Conservation (phyloP, 2,329 filamentous ascomycete species). For the Alternaria brassicicola region DNA sequence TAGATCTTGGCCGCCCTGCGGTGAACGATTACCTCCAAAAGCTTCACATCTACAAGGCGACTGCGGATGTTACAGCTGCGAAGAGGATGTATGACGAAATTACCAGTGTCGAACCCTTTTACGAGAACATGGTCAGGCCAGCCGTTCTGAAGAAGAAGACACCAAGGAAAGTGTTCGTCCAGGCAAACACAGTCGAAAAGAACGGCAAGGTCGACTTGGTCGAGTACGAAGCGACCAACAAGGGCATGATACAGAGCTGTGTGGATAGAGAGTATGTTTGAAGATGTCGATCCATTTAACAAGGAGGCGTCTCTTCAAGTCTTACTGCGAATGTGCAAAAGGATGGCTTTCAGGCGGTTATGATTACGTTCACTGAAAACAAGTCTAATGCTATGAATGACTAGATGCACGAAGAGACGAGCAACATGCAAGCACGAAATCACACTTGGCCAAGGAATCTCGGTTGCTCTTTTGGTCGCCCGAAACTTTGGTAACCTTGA, state of each 20-base stretch:
- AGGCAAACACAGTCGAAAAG: conserved; percentile 80
- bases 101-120: conserved; percentile 84
- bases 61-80: conserved; percentile 80
- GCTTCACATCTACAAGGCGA: conserved; percentile 89
- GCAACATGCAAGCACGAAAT: not conserved
- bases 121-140: conserved; percentile 78
- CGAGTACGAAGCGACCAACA: conserved; percentile 82
- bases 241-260: conserved; percentile 67
- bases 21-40: conserved; percentile 89
- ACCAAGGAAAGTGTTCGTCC: conserved; percentile 89
- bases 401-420: not conserved
- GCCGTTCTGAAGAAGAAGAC: conserved; percentile 78
- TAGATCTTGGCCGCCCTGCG: conserved; percentile 79
- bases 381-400: not conserved
- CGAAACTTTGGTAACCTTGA: not conserved
- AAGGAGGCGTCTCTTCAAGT: not conserved
- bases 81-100: conserved; percentile 81
- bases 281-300: not conserved
- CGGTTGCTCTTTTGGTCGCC: not conserved
- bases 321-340: not conserved
- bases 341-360: not conserved
- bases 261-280: conserved; percentile 47
- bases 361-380: not conserved
- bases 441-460: not conserved
- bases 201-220: conserved; percentile 66